Evolutionary conservation across 2,329 filamentous ascomycete species (phyloP), one percentile per base, ranked within the genome.

Genomic region (Scopulariopsis brevicaulis): DNA sequence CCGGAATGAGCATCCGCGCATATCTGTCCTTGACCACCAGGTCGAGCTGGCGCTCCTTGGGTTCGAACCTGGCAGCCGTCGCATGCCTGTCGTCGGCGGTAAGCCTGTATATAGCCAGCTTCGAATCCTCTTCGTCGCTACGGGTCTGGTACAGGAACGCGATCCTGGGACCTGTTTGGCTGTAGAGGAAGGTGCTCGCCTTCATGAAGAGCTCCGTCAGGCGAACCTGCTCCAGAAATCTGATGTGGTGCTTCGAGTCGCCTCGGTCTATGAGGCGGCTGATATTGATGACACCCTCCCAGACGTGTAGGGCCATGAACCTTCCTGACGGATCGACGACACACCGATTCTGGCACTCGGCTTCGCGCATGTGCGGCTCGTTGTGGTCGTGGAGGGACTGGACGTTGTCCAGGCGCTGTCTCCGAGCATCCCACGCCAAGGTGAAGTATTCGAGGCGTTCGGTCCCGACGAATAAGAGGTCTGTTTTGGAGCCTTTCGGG

Each of bases 401-500:
- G 24, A 79, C 68, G 0, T 78, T 81, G 10, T 80, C 75, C 2
- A 86, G 70, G 59, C 74, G 69, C 22, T 71, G 71, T 4, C 67
- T 75, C 68, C 80, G 71, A 0, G 78, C 66, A 64, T 96, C 85
- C 92, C 94, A 99, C 18, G 80, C 84, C 22, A 96, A 71, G 1
- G 90, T 96, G 70, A 97, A 96, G 73, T 96, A 97, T 65, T 91
- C 86, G 64, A 89, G 88, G 58, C 88, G 84, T 68, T 96, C 88
- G 53, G 94, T 99, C 55, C 91, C 93, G 59, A 99, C 81, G 68
- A 99, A 96, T 60, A 99, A 82, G 61, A 96, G 83, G 64, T 97
- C 91, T 54, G 85, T 90, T 5, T 78, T 72, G 32, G 86, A 85
- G 64, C 89, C 83, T 54, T 84, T 83, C 6, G 92, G 90, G 28